Evolutionary conservation across 768 basidiomycete genomes (phyloP), one percentile per base, ranked within the genome.

Genomic region (Mycena crocata): DNA sequence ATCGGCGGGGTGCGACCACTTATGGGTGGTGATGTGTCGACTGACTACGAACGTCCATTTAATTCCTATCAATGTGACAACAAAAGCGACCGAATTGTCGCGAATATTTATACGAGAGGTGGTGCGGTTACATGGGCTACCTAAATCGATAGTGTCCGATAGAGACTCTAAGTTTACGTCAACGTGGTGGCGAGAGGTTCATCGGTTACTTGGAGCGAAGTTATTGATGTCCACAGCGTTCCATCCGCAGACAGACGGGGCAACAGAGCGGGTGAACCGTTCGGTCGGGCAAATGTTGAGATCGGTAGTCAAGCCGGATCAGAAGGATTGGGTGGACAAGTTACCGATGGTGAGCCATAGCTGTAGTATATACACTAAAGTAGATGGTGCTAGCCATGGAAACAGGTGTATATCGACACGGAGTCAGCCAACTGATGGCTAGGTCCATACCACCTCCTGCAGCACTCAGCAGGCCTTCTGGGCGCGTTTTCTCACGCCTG

Each of bases 241-340:
- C 56, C 83, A 85, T 59, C 83, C 83, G 0, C 70, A 85, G 61
- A 79, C 81, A 0, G 81, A 84, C 63, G 80, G 82, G 1, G 65
- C 77, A 0, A 82, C 78, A 0, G 81, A 84, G 59, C 68, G 77
- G 2, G 75, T 39, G 13, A 46, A 46, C n/a, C n/a, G 26, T n/a
- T n/a, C n/a, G n/a, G n/a, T n/a, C n/a, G n/a, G n/a, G n/a, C n/a
- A n/a, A n/a, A n/a, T n/a, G n/a, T n/a, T n/a, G n/a, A n/a, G n/a
- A n/a, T n/a, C n/a, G n/a, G n/a, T n/a, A n/a, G n/a, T n/a, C n/a
- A n/a, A n/a, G n/a, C n/a, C n/a, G n/a, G n/a, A n/a, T n/a, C n/a
- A n/a, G n/a, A n/a, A n/a, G n/a, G n/a, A n/a, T n/a, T n/a, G n/a
- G n/a, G n/a, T n/a, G n/a, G n/a, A n/a, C n/a, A n/a, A n/a, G n/a